Evolutionary conservation across 345 rosid species (phyloP).

Genomic region (Gossypium anomalum): DNA sequence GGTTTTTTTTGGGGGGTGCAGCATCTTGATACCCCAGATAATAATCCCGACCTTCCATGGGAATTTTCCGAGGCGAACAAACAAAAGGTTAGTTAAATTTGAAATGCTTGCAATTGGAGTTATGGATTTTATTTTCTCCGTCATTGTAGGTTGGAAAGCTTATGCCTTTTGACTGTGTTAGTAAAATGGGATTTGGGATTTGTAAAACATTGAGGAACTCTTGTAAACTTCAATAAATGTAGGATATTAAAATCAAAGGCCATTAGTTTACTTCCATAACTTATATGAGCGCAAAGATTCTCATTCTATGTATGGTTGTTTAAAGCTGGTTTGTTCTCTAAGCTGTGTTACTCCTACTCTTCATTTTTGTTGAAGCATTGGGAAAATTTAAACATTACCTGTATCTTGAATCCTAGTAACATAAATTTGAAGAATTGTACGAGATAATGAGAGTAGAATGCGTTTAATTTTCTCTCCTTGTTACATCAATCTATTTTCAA

Average conservation of each 20-base stretch:
- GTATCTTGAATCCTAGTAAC: not conserved
- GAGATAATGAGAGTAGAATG: not conserved
- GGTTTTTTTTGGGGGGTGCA: constrained; percentile 18
- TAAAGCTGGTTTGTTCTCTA: not conserved
- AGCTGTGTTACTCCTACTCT: not conserved
- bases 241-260: not conserved
- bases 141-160: not conserved
- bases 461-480: not conserved
- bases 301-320: not conserved
- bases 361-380: not conserved
- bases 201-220: not conserved
- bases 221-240: not conserved
- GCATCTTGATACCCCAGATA: constrained; percentile 90
- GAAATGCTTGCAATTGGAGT: not conserved
- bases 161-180: not conserved
- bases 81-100: constrained; percentile 41
- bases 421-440: not conserved
- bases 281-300: not conserved
- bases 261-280: not conserved
- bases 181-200: not conserved
- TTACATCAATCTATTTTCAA: not conserved
- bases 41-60: constrained; percentile 90
- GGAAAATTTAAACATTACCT: too few relatives aligned
- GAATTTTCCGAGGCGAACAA: constrained; percentile 64
- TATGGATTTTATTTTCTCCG: not conserved